These are phyloP conservation scores for Pythium myriotylum DNA, from an alignment of 352 stramenopile species.

Conservation along the genomic window DNA sequence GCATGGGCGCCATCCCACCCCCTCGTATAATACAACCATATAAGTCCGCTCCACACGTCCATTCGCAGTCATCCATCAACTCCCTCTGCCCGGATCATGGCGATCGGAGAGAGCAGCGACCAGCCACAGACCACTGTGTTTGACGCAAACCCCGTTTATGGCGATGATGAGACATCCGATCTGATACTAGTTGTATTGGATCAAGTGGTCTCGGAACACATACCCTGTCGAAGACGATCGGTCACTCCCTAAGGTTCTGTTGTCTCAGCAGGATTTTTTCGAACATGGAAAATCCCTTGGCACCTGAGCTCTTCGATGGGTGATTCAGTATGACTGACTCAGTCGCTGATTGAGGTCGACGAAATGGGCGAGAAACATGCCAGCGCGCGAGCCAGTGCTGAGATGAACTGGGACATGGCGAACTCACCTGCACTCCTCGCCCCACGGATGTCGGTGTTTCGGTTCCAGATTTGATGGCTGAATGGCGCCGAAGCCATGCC, in stretches of 20 bases:
- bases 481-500: neutral
- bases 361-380: neutral
- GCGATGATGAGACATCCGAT: constrained; percentile 17
- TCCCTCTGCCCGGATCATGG: no score
- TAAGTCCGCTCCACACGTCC: constrained; percentile 11
- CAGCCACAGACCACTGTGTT: neutral
- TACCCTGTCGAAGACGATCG: constrained; percentile 11
- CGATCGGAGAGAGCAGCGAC: neutral
- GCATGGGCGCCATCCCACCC: neutral
- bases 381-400: neutral
- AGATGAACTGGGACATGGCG: constrained; percentile 1
- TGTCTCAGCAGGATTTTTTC: no score
- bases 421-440: neutral
- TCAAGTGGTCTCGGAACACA: neutral
- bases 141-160: constrained; percentile 5
- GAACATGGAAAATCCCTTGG: no score
- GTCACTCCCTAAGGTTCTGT: no score
- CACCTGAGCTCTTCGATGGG: no score
- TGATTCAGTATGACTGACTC: no score
- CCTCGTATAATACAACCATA: constrained; percentile 22
- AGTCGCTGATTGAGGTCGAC: no score
- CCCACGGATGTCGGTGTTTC: neutral
- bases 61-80: neutral
- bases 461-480: neutral
- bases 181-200: constrained; percentile 15